Evolutionary conservation across 352 stramenopile species (phyloP).

Genomic region (Globisporangium perplexum): DNA sequence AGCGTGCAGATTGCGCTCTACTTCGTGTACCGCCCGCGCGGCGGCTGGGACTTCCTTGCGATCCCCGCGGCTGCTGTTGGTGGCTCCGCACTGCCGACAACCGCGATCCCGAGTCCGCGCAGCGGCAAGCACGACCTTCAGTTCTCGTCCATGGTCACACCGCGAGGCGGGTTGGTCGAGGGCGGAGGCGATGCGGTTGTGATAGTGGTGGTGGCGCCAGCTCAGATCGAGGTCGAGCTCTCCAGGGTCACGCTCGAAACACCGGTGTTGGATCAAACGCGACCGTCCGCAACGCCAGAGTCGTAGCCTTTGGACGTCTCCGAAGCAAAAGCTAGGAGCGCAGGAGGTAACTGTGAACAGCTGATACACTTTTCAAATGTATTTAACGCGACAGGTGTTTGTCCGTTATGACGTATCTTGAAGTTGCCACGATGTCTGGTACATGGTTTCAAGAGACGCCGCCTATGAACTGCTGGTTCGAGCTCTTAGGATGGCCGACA

Average conservation of each 20-base stretch:
- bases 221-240: conserved; percentile 19
- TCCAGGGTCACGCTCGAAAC: conserved; percentile 28
- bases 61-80: conserved; percentile 5
- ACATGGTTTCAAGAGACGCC: too few relatives aligned
- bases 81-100: conserved; percentile 10
- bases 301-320: too few relatives aligned
- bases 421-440: too few relatives aligned
- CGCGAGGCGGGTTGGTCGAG: neutral
- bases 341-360: too few relatives aligned
- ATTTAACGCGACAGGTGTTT: too few relatives aligned
- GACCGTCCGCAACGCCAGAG: neutral
- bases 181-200: neutral
- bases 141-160: conserved; percentile 9
- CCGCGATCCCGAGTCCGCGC: neutral
- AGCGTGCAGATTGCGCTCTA: conserved; percentile 53
- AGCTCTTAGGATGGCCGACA: too few relatives aligned
- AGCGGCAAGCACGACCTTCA: conserved; percentile 7
- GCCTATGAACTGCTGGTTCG: too few relatives aligned
- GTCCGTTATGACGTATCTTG: too few relatives aligned
- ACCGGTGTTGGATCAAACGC: conserved; percentile 1
- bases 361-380: too few relatives aligned
- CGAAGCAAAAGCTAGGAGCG: too few relatives aligned
- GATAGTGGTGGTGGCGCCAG: neutral
- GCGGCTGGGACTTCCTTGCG: neutral
- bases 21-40: conserved; percentile 37